phyloP scores from a whole-genome alignment of 139 green algal genomes.

The Tetratostichococcus sp. region DNA sequence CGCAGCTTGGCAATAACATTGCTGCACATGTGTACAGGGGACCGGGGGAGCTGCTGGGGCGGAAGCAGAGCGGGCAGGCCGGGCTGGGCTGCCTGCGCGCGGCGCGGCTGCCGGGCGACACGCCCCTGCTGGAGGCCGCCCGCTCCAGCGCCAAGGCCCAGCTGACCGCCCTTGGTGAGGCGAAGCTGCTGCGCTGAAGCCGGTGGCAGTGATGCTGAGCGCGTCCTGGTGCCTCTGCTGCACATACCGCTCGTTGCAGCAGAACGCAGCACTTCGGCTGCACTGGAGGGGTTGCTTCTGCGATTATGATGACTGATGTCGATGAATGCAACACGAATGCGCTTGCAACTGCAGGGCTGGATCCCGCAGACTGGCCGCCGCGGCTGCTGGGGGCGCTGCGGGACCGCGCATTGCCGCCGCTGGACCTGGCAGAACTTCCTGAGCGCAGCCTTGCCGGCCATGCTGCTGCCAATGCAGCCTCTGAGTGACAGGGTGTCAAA shows the following conservation, averaged over 20 bases:
- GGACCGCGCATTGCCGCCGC: slow-evolving; percentile 2
- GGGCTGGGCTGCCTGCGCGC: slow-evolving; percentile 10
- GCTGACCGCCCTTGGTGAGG: slow-evolving; percentile 9
- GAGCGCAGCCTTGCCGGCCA: not conserved
- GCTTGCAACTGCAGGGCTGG: not conserved
- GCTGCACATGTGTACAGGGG: slow-evolving; percentile 28
- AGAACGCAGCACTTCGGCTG: too few relatives aligned
- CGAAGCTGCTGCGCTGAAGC: too few relatives aligned
- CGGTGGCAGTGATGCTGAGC: too few relatives aligned
- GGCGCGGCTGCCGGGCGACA: slow-evolving; percentile 25
- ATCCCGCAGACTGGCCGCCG: slow-evolving; percentile 6
- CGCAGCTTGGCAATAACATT: too few relatives aligned
- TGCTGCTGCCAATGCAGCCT: too few relatives aligned
- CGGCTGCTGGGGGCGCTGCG: slow-evolving; percentile 20
- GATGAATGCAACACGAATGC: too few relatives aligned
- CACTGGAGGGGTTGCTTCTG: too few relatives aligned
- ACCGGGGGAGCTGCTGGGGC: slow-evolving; percentile 66
- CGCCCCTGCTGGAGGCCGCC: slow-evolving; percentile 47
- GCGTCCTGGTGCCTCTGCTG: too few relatives aligned
- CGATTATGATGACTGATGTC: too few relatives aligned
- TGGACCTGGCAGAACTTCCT: slow-evolving; percentile 5
- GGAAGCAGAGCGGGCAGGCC: slow-evolving; percentile 51
- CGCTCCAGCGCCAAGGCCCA: slow-evolving; percentile 36
- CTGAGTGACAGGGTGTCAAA: too few relatives aligned
- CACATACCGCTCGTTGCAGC: too few relatives aligned